Base-by-base conservation (phyloP, 495 filamentous ascomycete genomes). In the Aspergillus egyptiacus region DNA sequence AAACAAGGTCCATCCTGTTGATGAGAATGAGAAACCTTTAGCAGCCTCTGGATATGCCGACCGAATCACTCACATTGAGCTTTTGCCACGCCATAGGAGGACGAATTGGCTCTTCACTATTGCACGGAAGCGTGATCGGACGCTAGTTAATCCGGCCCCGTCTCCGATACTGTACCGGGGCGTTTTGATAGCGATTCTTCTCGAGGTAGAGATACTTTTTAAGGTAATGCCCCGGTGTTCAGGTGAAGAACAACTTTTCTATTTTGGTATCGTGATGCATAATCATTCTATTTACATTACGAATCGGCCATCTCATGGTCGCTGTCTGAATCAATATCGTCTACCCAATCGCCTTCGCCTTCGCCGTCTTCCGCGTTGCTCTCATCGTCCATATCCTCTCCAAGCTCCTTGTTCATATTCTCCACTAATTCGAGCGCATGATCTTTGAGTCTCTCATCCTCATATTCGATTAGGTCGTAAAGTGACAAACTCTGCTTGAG, bases 401-500 rank as follows among this genome's bases (percentile, higher is more conserved):
- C 75, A 17, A 84, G 68, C 20, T 75, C 71, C 50, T 78, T 65
- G 57, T 77, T 65, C 54, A 83, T 71, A 25, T 69, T 77, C 49
- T 75, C 69, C 6, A 86, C 74, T 24, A 85, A 59, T 53, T 84
- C 81, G 44, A 73, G 23, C 9, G 75, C 74, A 56, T 79, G 77
- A 8, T 75, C 69, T 33, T 60, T 63, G 19, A 80, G 63, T 42
- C 68, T 70, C 40, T 77, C 74, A 61, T 80, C 77, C 48, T 80
- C 74, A 37, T 79, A 80, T 19, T 76, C 58, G 2, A 74, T 34
- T 25, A 64, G 14, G 2, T 65, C 60, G 50, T 73, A 80, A 6
- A 80, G 66, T 27, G 62, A 64, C 55, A 81, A 56, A 48, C 71
- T 66, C 52, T 74, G 72, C 43, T 71, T 68, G 19, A 81, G 62